Evolutionary conservation across 2,329 filamentous ascomycete genomes (phyloP), one percentile per base, ranked within the genome.

Genomic region (Cytospora piceae): DNA sequence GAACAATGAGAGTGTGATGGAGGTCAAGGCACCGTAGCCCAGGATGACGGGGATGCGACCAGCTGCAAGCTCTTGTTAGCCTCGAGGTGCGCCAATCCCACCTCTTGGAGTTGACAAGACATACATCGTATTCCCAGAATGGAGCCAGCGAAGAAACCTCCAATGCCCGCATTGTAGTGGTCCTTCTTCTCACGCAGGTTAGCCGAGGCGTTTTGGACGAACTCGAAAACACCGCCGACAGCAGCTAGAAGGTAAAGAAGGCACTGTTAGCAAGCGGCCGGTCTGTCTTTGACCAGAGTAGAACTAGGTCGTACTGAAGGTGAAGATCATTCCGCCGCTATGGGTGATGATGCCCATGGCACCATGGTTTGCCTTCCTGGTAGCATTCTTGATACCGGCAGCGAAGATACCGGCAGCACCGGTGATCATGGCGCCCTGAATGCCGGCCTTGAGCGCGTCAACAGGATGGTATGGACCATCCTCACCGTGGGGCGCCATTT

Each of bases 141-240:
- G 53, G 87, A 82, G 70, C 94, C 94, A 58, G 85, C 88, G 59
- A 91, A 81, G 78, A 95, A 93, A 63, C 93, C 92, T 70, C 89
- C 93, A 68, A 93, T 81, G 51, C 87, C 85, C 64, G 88, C 82
- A 77, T 94, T 95, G 80, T 85, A 90, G 70, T 83, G 81, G 76
- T 97, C 94, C 66, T 97, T 87, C 81, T 90, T 93, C 78, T 93
- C 85, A 73, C 93, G 89, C 70, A 97, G 82, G 80, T 97, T 97
- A 77, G 92, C 92, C 55, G 90, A 84, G 58, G 92, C 90, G 72
- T 85, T 85, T 72, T 86, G 89, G 72, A 89, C 84, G 82, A 97
- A 97, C 73, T 87, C 85, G 79, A 93, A 96, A 68, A 89, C 85
- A 73, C 87, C 88, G 74, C 91, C 91, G 77, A 89, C 87, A 51